Base-by-base conservation (phyloP, 352 stramenopile species). In the Phytophthora pistaciae region DNA sequence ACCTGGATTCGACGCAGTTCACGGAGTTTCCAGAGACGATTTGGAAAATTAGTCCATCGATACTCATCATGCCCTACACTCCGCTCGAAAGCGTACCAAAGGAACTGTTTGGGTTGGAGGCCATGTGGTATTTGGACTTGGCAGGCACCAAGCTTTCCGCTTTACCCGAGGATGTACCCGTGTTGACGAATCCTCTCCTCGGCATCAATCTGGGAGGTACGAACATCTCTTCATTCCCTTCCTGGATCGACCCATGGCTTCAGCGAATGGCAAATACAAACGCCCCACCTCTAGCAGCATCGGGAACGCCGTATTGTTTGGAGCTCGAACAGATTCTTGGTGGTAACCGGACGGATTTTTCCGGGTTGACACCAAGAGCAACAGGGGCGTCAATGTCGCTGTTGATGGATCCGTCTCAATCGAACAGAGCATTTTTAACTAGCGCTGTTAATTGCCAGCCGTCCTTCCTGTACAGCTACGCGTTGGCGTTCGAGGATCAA, bases 231-330 rank as follows among this genome's bases (percentile, higher is more conserved):
- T 62, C 40, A 8, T 74, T 79, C 25, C 68, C 62, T 23, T 46
- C 68, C n/a, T 79, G 68, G 72, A 56, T 76, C 8, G 72, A 79
- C 6, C 57, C 60, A 16, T 79, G 72, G 72, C 14, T 74, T 4
- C 14, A 58, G 9, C 53, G 58, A 44, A 63, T 60, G 46, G 58
- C 44, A n/a, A 60, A 57, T 48, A n/a, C 55, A 5, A 46, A 44
- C 1, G 14, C 48, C 13, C 61, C 54, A 16, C 72, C 61, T 27
- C 48, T 79, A 14, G 64, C 54, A 29, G 68, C 72, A 53, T 40
- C 68, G 14, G 49, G 53, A 11, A 70, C 68, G 6, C 72, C 72
- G 0, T 76, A 75, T 27, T 76, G 62, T 46, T 7, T 52, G 5
- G 67, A 79, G 8, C 60, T 63, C 11, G 62, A 68, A 4, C 21